A percentile compares a stretch with the other conserved stretches of the same genome.
Conservation (phyloP, 140 eudicot genomes). For the Cichorium intybus region DNA sequence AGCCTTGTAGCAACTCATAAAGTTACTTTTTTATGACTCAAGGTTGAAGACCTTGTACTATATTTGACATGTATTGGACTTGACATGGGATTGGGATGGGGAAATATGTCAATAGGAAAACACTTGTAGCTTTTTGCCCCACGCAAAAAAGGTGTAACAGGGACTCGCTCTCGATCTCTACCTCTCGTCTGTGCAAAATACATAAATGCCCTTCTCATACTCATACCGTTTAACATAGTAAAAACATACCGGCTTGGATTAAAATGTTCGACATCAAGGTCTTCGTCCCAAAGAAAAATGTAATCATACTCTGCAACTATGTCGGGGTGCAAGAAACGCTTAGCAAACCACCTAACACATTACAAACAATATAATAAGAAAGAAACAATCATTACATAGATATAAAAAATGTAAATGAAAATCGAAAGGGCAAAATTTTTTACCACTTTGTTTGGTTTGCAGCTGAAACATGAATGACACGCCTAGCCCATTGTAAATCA, state of each 20-base stretch:
- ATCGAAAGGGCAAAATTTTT: background rate
- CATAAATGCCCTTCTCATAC: too few relatives aligned
- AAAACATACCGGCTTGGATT: conserved; percentile 62
- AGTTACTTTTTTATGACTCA: background rate
- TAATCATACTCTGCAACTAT: conserved; percentile 78
- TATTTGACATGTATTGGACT: too few relatives aligned
- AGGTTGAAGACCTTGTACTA: background rate
- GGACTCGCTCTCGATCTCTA: background rate
- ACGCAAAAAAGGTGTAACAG: background rate
- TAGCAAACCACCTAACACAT: conserved; percentile 87
- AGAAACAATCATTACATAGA: background rate
- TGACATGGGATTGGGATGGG: too few relatives aligned
- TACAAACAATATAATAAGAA: background rate
- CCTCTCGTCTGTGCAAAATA: background rate
- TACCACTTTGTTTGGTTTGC: conserved; percentile 90
- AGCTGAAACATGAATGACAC: conserved; percentile 80
- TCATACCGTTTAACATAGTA: background rate
- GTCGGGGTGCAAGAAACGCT: conserved; percentile 93
- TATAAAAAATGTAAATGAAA: background rate
- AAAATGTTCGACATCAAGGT: conserved; percentile 74
- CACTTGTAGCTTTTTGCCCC: background rate
- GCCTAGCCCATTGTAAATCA: conserved; percentile 63
- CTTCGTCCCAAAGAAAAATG: conserved; percentile 96
- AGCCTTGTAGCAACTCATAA: background rate
- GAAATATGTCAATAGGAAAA: background rate